phyloP scores from a whole-genome alignment of 2,329 filamentous ascomycete genomes.

The Talaromyces sp. region DNA sequence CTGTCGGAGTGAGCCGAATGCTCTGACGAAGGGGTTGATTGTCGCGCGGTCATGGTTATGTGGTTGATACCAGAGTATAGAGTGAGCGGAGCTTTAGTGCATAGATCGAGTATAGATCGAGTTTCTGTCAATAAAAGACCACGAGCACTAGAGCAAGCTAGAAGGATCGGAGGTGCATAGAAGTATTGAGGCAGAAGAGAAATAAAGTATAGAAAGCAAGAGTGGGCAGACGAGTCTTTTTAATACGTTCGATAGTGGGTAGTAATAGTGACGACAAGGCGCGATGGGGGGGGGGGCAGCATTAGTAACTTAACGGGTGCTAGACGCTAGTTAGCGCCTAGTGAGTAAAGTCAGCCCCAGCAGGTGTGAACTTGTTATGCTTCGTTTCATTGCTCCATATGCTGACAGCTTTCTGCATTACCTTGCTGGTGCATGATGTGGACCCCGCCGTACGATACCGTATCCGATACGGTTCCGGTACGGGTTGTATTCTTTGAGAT shows the following conservation, averaged over 20 bases:
- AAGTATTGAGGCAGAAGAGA: neutral
- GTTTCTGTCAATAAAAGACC: neutral
- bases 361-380: neutral
- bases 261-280: neutral
- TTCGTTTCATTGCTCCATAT: slow-evolving; percentile 1
- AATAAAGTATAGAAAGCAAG: neutral
- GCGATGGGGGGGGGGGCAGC: neutral
- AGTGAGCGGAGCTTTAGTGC: neutral
- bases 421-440: neutral
- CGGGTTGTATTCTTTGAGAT: too few species aligned
- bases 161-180: neutral
- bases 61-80: neutral
- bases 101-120: neutral
- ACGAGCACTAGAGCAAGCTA: neutral
- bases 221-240: neutral
- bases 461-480: neutral
- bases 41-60: slow-evolving; percentile 33
- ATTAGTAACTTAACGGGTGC: neutral
- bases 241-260: neutral
- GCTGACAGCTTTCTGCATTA: neutral
- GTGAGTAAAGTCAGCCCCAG: neutral
- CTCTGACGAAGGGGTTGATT: slow-evolving; percentile 36
- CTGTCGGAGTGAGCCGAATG: slow-evolving; percentile 39
- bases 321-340: neutral
- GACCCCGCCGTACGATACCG: too few species aligned